phyloP scores from a whole-genome alignment of 2,329 filamentous ascomycete species.

The Fusarium mangiferae region DNA sequence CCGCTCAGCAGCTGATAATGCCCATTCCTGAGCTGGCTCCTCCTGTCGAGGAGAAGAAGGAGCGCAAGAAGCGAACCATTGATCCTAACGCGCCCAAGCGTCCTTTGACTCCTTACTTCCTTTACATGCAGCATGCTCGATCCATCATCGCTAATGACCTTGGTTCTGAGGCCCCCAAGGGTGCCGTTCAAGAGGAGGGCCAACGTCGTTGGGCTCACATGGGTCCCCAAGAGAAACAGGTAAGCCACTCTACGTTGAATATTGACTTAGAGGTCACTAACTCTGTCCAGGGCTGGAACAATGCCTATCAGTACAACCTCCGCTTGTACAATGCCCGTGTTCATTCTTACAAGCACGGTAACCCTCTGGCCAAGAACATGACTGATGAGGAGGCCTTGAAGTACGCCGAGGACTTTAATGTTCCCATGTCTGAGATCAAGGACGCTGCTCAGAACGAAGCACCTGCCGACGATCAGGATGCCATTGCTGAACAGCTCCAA shows the following conservation, averaged over 20 bases:
- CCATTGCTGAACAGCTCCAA: constrained; percentile 69
- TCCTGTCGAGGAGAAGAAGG: constrained; percentile 77
- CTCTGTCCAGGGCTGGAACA: constrained; percentile 65
- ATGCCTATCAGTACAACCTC: constrained; percentile 74
- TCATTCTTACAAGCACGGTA: constrained; percentile 71
- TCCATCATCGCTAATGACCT: constrained; percentile 83
- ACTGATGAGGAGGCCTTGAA: constrained; percentile 67
- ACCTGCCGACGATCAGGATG: constrained; percentile 61
- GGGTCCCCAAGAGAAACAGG: constrained; percentile 75
- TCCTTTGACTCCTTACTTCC: constrained; percentile 92
- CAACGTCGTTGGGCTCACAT: constrained; percentile 87
- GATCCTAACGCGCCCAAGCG: constrained; percentile 97
- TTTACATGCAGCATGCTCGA: constrained; percentile 91
- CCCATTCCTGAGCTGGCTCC: constrained; percentile 54
- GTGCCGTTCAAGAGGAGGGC: constrained; percentile 87
- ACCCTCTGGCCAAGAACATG: constrained; percentile 69
- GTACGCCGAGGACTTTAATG: constrained; percentile 69
- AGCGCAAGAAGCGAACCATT: constrained; percentile 86
- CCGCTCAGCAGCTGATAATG: constrained; percentile 58
- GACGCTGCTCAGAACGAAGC: constrained; percentile 49
- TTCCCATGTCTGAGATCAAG: constrained; percentile 63
- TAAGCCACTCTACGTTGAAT: constrained; percentile 42
- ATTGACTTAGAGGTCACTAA: background rate
- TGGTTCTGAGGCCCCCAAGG: constrained; percentile 79
- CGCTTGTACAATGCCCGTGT: constrained; percentile 73